Conservation (phyloP, 192 early-diverging fungal genomes). For the Physocladia obscura region DNA sequence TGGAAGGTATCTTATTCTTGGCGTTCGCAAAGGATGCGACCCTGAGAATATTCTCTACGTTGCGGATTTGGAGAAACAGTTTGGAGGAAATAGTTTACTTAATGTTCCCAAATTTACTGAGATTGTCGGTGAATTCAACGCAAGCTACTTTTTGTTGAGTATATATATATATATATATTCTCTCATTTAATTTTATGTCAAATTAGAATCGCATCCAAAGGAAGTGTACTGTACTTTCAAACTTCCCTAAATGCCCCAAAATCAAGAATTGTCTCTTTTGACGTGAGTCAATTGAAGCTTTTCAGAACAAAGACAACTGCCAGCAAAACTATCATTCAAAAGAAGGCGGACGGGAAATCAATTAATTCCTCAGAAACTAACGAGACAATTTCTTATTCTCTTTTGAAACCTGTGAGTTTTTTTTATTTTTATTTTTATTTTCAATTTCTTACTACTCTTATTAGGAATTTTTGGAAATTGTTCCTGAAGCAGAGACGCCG, state of each 20-base stretch:
- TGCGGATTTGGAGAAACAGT: conserved; percentile 32
- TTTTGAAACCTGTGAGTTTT: neutral
- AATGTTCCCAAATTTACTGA: neutral
- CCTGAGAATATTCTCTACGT: conserved; percentile 43
- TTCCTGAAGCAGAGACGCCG: conserved; percentile 54
- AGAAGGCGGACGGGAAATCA: neutral
- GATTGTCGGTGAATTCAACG: conserved; percentile 13
- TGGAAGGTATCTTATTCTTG: conserved; percentile 54
- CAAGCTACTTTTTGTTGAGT: neutral
- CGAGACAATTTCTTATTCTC: neutral
- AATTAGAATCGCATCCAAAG: conserved; percentile 44
- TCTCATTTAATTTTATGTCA: neutral
- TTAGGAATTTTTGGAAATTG: conserved; percentile 52
- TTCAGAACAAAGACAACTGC: neutral
- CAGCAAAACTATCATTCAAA: neutral
- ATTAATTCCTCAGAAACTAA: neutral
- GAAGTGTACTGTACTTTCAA: conserved; percentile 57
- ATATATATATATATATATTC: neutral
- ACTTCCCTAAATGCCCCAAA: conserved; percentile 65
- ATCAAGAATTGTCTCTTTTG: conserved; percentile 58
- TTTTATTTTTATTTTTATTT: neutral
- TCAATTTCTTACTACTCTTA: neutral
- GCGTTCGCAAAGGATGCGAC: conserved; percentile 44
- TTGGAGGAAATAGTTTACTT: conserved; percentile 17
- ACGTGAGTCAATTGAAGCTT: conserved; percentile 47